phyloP scores from a whole-genome alignment of 179 eudicot species.

The Nepenthes alata region DNA sequence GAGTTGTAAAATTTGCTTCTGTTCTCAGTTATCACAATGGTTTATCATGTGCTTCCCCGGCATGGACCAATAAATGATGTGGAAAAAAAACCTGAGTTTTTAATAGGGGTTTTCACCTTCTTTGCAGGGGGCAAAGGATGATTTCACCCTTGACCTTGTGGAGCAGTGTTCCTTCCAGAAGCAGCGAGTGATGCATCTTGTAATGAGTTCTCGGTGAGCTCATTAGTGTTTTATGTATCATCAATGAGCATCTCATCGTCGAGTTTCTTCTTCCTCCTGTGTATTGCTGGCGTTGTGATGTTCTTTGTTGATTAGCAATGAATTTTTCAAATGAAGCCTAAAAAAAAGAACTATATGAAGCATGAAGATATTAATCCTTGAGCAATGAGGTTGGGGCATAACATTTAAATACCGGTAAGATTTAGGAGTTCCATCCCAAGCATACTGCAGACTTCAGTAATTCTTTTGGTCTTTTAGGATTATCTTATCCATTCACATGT shows the following conservation, averaged over 20 bases:
- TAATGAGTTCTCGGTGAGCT: constrained; percentile 65
- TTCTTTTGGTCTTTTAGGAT: no score
- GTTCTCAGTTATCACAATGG: no score
- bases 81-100: not conserved
- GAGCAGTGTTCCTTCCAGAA: constrained; percentile 94
- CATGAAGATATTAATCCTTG: no score
- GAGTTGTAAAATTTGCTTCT: no score
- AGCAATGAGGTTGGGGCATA: no score
- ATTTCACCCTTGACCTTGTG: constrained; percentile 90
- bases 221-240: not conserved
- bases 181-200: constrained; percentile 84
- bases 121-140: constrained; percentile 76
- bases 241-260: not conserved
- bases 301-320: no score
- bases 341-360: no score
- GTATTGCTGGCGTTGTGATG: not conserved
- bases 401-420: no score
- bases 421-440: no score
- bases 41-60: not conserved
- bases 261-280: not conserved
- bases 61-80: not conserved
- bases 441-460: no score
- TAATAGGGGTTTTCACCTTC: not conserved
- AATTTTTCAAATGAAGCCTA: no score
- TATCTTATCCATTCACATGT: no score